Percentiles rank a stretch among this genome's conserved stretches.
Evolutionary conservation across 176 grass and related monocot species (phyloP).

Genomic region (Oryza glaberrima): DNA sequence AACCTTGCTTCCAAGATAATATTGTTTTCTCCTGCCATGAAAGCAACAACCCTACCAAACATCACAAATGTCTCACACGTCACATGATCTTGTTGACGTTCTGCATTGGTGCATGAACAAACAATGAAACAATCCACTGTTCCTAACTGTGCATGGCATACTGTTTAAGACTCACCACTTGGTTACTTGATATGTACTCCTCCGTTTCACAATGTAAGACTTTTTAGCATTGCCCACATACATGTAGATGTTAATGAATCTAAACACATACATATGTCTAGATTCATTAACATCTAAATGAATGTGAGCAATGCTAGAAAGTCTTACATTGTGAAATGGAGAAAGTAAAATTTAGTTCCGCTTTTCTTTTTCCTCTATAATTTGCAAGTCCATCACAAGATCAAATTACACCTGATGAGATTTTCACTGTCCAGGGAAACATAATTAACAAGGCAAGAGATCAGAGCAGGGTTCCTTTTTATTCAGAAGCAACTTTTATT

Average conservation of each 20-base stretch:
- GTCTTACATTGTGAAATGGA: too few species aligned
- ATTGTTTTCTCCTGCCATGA: conserved; percentile 8
- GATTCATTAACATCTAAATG: too few species aligned
- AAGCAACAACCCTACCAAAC: neutral
- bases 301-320: too few species aligned
- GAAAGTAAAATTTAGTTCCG: neutral
- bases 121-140: neutral
- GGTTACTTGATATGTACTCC: too few species aligned
- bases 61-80: neutral
- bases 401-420: neutral
- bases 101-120: neutral
- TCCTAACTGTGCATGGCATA: neutral
- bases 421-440: neutral
- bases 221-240: too few species aligned
- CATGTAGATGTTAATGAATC: too few species aligned
- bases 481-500: conserved; percentile 25
- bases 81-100: neutral
- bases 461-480: neutral
- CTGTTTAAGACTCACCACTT: too few species aligned
- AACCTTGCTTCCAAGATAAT: conserved; percentile 8
- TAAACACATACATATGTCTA: too few species aligned
- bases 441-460: neutral
- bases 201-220: too few species aligned
- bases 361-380: too few species aligned
- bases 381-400: neutral